A percentile compares a stretch with the other conserved stretches of the same genome.
These are phyloP conservation scores for Jimgerdemannia flammicorona DNA, from an alignment of 192 early-diverging fungal genomes.

Conservation along the genomic window DNA sequence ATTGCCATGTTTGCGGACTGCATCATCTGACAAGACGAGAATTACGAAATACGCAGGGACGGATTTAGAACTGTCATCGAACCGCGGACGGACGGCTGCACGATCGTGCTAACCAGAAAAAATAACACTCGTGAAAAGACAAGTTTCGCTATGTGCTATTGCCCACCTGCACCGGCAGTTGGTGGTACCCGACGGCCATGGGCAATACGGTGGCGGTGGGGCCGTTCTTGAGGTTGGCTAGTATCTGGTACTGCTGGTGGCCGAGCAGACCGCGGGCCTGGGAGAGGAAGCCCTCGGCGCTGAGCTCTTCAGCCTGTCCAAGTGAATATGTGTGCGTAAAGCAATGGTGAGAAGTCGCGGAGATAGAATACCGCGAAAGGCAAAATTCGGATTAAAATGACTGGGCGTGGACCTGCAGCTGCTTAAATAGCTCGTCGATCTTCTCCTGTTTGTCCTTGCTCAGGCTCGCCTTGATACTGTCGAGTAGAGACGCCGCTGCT, in stretches of 20 bases:
- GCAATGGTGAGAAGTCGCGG: too few relatives aligned
- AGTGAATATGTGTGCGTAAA: too few relatives aligned
- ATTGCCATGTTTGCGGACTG: neutral
- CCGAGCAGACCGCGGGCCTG: neutral
- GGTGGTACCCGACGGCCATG: neutral
- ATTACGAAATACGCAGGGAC: too few relatives aligned
- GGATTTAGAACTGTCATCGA: too few relatives aligned
- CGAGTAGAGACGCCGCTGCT: neutral
- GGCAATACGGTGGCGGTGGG: neutral
- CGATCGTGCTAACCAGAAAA: too few relatives aligned
- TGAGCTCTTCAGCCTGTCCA: neutral
- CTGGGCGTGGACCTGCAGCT: neutral
- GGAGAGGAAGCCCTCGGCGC: neutral
- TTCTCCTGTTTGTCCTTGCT: neutral
- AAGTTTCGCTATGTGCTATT: too few relatives aligned
- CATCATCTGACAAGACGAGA: neutral
- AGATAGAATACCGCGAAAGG: too few relatives aligned
- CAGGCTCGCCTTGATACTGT: neutral
- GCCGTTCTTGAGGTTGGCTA: neutral
- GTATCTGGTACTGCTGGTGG: neutral
- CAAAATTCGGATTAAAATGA: too few relatives aligned
- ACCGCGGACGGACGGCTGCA: too few relatives aligned
- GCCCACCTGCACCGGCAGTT: neutral
- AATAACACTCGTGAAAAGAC: too few relatives aligned
- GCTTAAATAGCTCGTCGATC: neutral